Base-by-base conservation (phyloP, 139 green algal species). In the Pleodorina starrii region DNA sequence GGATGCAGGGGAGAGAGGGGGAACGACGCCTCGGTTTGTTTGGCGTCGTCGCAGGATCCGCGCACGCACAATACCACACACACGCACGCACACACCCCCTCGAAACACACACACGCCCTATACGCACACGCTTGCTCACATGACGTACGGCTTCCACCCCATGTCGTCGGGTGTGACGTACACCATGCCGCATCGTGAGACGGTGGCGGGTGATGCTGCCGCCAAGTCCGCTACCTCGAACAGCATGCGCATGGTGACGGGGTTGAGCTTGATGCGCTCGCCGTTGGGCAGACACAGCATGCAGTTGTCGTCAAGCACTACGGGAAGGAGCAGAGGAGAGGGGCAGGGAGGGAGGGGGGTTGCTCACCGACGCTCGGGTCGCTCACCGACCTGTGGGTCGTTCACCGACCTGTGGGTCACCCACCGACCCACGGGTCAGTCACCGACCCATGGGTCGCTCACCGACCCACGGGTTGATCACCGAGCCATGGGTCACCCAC, bases 251-350 rank as follows among this genome's bases (percentile, higher is more conserved):
- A 97, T 96, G 43, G 94, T 94, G 9, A 25, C 60, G 23, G 94
- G 90, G 86, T 96, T 95, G 78, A 98, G 94, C 93, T 97, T 97
- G 90, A 98, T 97, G 86, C 96, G 94, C 92, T 98, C 95, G 44
- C 95, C 95, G 85, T 97, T 97, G 44, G 96, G 94, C 66, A 98
- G 85, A 94, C 95, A 98, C 46, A 98, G 92, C 72, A 92, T 96
- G 92, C 94, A 96, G 91, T 97, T 98, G 93, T 98, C 96, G 88
- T 98, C 96, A 60, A 98, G 91, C 84, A 97, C 84, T 69, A 36
- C 27, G 44, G 7, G 35, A 29, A 25, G 46, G 69, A 29, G 42
- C 4, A 1, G 44, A 43, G n/a, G 43, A 36, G 38, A 42, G 32
- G 3, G 48, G 57, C 72, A 5, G n/a, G 23, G 23, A 63, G 51